Conservation (phyloP, 768 basidiomycete genomes). For the Tylopilus sp. region DNA sequence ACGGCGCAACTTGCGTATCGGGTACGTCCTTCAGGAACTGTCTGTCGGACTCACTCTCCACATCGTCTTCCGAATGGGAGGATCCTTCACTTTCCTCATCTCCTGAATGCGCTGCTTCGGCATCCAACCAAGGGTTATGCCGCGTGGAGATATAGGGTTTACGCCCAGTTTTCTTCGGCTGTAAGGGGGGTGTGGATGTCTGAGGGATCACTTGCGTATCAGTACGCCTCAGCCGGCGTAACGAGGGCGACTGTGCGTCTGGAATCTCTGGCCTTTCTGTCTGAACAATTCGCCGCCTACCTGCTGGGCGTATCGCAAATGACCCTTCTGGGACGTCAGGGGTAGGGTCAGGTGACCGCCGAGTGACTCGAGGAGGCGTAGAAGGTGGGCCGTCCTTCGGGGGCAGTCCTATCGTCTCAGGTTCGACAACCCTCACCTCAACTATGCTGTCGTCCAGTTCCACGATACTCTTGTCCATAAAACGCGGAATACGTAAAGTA, state of each 20-base stretch:
- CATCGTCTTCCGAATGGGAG: conserved; percentile 49
- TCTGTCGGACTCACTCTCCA: conserved; percentile 64
- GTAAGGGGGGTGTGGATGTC: conserved; percentile 20
- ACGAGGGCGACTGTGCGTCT: conserved; percentile 31
- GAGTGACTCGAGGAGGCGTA: conserved; percentile 28
- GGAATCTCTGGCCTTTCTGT: conserved; percentile 18
- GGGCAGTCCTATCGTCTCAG: conserved; percentile 8
- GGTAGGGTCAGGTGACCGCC: conserved; percentile 14
- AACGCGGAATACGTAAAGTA: not conserved
- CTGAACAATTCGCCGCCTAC: conserved; percentile 23
- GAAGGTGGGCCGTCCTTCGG: conserved; percentile 33
- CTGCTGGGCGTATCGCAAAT: conserved; percentile 43
- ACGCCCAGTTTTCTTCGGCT: conserved; percentile 18
- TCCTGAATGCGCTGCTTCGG: conserved; percentile 76
- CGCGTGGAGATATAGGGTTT: conserved; percentile 34
- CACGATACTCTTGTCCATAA: conserved; percentile 21
- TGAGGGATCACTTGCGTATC: conserved; percentile 25
- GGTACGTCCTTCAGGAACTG: conserved; percentile 61
- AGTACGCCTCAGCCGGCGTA: conserved; percentile 27
- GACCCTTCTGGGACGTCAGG: conserved; percentile 37
- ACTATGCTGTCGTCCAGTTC: conserved; percentile 10
- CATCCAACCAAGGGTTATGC: conserved; percentile 52
- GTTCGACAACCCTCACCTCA: conserved; percentile 16
- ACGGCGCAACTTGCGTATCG: conserved; percentile 64
- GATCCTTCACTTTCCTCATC: conserved; percentile 69